Conservation (phyloP, 805 yeast genomes). For the Starmerella khaoyaiensis region DNA sequence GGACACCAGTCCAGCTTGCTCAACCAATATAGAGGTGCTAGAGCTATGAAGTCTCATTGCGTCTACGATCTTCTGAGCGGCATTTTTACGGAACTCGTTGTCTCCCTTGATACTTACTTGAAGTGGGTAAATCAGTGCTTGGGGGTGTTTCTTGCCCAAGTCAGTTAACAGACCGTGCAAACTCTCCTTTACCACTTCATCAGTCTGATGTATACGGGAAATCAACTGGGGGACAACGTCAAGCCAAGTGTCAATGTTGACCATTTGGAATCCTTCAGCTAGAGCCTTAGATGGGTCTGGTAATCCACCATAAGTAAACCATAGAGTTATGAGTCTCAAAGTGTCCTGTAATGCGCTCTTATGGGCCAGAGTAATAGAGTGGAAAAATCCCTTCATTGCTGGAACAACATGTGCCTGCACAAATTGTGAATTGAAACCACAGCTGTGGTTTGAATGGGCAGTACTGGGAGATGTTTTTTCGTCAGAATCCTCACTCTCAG, state of each 20-base stretch:
- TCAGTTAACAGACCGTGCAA: constrained; percentile 70
- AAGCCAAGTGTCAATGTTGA: constrained; percentile 84
- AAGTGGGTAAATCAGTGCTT: constrained; percentile 86
- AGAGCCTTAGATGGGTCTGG: constrained; percentile 84
- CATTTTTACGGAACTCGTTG: constrained; percentile 74
- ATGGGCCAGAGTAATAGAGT: constrained; percentile 76
- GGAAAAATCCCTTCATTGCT: constrained; percentile 91
- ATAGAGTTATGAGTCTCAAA: constrained; percentile 70
- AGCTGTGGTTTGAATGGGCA: background rate
- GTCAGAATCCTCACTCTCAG: constrained; percentile 23
- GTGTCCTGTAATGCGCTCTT: constrained; percentile 89
- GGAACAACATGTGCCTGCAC: constrained; percentile 86
- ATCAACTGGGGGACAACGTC: constrained; percentile 92
- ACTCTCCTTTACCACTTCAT: constrained; percentile 67
- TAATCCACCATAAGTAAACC: constrained; percentile 94
- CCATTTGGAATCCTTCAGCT: constrained; percentile 79
- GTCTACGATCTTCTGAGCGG: constrained; percentile 82
- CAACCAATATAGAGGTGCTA: constrained; percentile 59
- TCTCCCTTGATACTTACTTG: constrained; percentile 94
- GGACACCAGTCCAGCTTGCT: constrained; percentile 89
- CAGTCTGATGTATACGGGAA: constrained; percentile 92
- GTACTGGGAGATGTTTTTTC: constrained; percentile 10
- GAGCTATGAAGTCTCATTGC: constrained; percentile 66
- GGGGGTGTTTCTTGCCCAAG: constrained; percentile 91
- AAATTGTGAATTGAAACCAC: constrained; percentile 29